Evolutionary conservation across 768 basidiomycete species (phyloP).

Genomic region (Paxillus ammoniavirescens): DNA sequence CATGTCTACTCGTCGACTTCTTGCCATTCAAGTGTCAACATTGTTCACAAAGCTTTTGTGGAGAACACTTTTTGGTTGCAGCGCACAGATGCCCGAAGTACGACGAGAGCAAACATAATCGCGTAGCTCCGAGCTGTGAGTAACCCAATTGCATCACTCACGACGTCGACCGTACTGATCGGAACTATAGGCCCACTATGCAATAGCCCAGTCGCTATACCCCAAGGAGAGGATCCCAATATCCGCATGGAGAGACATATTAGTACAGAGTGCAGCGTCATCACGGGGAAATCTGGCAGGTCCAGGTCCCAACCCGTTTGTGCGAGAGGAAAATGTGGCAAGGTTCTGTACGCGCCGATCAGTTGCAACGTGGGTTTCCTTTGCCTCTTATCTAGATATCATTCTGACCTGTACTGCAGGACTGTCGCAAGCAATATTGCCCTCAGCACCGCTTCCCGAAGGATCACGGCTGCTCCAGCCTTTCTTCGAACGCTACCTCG

Average conservation of each 20-base stretch:
- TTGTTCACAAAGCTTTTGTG: slow-evolving; percentile 68
- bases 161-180: not conserved
- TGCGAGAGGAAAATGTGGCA: slow-evolving; percentile 61
- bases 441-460: slow-evolving; percentile 75
- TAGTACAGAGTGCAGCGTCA: slow-evolving; percentile 59
- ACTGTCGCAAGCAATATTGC: slow-evolving; percentile 72
- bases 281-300: slow-evolving; percentile 58
- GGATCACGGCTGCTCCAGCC: slow-evolving; percentile 58
- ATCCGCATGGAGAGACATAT: slow-evolving; percentile 79
- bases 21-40: slow-evolving; percentile 86
- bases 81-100: slow-evolving; percentile 68
- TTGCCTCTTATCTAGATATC: not conserved
- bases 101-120: slow-evolving; percentile 67
- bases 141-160: slow-evolving; percentile 4
- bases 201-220: slow-evolving; percentile 69
- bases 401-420: slow-evolving; percentile 38
- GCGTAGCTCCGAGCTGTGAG: slow-evolving; percentile 76
- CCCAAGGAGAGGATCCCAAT: slow-evolving; percentile 79
- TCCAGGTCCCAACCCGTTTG: slow-evolving; percentile 54
- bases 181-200: slow-evolving; percentile 65
- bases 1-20: slow-evolving; percentile 77
- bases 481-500: slow-evolving; percentile 10
- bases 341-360: slow-evolving; percentile 74
- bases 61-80: slow-evolving; percentile 73
- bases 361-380: slow-evolving; percentile 60